phyloP scores from a whole-genome alignment of 2,329 filamentous ascomycete genomes.

The Ceratocystis variospora region DNA sequence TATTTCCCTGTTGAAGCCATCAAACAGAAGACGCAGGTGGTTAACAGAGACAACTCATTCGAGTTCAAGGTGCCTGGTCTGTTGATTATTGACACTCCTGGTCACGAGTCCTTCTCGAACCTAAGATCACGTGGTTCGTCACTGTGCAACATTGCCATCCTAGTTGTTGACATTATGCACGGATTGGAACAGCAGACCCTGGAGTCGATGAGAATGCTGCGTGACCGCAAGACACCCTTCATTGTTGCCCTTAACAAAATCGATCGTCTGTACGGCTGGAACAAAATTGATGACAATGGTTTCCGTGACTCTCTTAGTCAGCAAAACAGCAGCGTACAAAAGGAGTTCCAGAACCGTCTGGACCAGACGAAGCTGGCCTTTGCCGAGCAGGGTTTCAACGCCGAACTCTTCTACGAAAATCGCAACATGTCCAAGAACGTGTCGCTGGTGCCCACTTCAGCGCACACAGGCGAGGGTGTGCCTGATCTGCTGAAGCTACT shows the following conservation, averaged over 20 bases:
- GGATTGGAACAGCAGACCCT: constrained; percentile 93
- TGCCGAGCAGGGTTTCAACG: constrained; percentile 93
- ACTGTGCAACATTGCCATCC: constrained; percentile 96
- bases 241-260: constrained; percentile 99
- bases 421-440: constrained; percentile 91
- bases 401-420: constrained; percentile 93
- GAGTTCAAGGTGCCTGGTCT: constrained; percentile 97
- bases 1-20: constrained; percentile 96
- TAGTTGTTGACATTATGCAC: constrained; percentile 99
- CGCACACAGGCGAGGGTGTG: constrained; percentile 97
- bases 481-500: constrained; percentile 98
- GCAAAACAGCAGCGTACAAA: constrained; percentile 85
- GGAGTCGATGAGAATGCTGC: constrained; percentile 88
- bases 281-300: constrained; percentile 96
- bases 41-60: constrained; percentile 80
- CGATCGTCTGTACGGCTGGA: constrained; percentile 97
- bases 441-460: constrained; percentile 92
- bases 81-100: constrained; percentile 91
- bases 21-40: constrained; percentile 78
- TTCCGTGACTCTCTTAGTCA: constrained; percentile 83
- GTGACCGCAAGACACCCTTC: constrained; percentile 91
- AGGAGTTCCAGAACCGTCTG: constrained; percentile 83
- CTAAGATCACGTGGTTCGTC: constrained; percentile 91
- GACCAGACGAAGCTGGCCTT: constrained; percentile 88
- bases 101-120: constrained; percentile 99